phyloP scores from a whole-genome alignment of 371 early-diverging fungal species.

The Cokeromyces recurvatus region DNA sequence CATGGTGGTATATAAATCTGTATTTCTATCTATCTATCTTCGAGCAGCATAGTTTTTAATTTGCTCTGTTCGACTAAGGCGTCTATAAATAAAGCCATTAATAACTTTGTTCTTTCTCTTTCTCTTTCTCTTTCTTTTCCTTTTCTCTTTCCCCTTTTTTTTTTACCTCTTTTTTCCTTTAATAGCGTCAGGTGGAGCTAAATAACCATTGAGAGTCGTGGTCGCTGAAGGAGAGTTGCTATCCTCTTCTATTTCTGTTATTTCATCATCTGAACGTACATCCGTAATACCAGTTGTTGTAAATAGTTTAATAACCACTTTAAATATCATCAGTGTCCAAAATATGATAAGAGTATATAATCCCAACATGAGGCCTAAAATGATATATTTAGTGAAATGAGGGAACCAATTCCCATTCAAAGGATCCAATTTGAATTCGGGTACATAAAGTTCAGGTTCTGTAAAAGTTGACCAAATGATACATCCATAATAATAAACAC shows the following conservation, averaged over 20 bases:
- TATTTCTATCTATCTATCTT: neutral
- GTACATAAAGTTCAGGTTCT: constrained; percentile 42
- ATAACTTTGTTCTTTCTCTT: neutral
- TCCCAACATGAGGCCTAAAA: constrained; percentile 40
- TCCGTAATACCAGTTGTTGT: constrained; percentile 54
- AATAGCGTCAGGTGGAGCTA: neutral
- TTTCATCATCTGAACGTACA: constrained; percentile 62
- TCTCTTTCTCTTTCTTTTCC: neutral
- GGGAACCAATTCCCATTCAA: constrained; percentile 45
- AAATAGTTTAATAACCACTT: constrained; percentile 55
- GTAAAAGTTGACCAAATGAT: constrained; percentile 42
- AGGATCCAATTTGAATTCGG: constrained; percentile 39
- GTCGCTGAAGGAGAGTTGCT: neutral
- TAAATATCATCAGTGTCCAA: constrained; percentile 63
- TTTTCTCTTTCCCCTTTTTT: too few species aligned
- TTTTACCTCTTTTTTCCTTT: neutral
- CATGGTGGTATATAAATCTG: too few species aligned
- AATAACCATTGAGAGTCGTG: too few species aligned
- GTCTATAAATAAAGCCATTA: neutral
- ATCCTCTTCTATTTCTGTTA: constrained; percentile 22
- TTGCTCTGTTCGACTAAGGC: neutral
- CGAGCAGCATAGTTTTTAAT: neutral
- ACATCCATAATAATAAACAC: constrained; percentile 56
- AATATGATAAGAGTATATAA: constrained; percentile 49
- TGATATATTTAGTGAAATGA: constrained; percentile 44